A percentile compares a stretch with the other conserved stretches of the same genome.
These are phyloP conservation scores for Entomortierella lignicola DNA, from an alignment of 192 early-diverging fungal species.

Conservation along the genomic window DNA sequence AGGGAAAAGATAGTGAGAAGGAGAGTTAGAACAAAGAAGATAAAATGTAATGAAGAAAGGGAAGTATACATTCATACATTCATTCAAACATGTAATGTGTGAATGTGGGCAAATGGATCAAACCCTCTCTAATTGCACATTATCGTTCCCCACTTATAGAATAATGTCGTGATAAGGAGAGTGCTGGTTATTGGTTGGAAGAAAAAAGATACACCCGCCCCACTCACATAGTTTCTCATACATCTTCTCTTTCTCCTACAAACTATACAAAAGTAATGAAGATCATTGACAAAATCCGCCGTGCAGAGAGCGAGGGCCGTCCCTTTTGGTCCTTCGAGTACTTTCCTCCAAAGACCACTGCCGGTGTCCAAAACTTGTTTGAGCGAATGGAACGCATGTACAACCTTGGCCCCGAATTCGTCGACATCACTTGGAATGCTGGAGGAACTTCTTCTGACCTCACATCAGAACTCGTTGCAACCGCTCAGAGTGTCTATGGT, in stretches of 20 bases:
- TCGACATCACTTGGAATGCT: conserved; percentile 98
- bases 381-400: conserved; percentile 98
- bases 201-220: no score
- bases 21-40: no score
- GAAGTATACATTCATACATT: no score
- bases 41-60: no score
- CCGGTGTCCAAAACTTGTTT: conserved; percentile 77
- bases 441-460: conserved; percentile 90
- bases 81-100: no score
- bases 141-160: not conserved
- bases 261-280: conserved; percentile 63
- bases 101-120: no score
- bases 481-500: conserved; percentile 91
- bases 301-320: conserved; percentile 63
- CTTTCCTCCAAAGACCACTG: conserved; percentile 95
- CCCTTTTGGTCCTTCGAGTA: conserved; percentile 93
- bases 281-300: conserved; percentile 73
- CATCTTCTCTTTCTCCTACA: not conserved
- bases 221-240: not conserved
- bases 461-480: conserved; percentile 88
- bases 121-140: no score
- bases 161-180: no score
- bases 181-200: no score
- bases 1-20: not conserved
- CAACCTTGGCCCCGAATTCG: conserved; percentile 89